Evolutionary conservation across 225 moss, liverwort and hornwort species (phyloP).

Genomic region (Bryoerythrophyllum caledonicum): DNA sequence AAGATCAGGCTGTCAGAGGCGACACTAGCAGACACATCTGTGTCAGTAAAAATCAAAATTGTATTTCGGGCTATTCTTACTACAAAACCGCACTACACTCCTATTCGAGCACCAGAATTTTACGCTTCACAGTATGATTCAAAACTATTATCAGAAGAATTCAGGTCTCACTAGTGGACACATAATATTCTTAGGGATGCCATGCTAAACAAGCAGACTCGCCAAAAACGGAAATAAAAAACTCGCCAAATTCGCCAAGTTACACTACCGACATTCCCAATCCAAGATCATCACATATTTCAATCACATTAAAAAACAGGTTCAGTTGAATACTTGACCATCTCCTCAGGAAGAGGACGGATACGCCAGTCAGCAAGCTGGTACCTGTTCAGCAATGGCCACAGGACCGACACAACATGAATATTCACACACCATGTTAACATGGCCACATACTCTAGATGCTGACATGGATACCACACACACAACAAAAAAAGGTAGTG

Average conservation of each 20-base stretch:
- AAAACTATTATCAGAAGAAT: conserved; percentile 2
- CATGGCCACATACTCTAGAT: conserved; percentile 6
- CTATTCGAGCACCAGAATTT: neutral
- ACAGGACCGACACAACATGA: conserved; percentile 3
- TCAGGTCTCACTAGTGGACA: neutral
- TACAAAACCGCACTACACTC: neutral
- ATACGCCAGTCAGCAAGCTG: conserved; percentile 99
- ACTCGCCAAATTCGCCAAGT: neutral
- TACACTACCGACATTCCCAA: neutral
- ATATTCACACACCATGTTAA: neutral
- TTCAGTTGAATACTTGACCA: conserved; percentile 72
- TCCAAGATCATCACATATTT: conserved; percentile 15
- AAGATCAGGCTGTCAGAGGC: conserved; percentile 26
- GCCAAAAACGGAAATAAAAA: neutral
- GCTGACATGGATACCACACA: neutral
- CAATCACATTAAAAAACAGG: conserved; percentile 15
- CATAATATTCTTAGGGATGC: neutral
- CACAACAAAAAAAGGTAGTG: neutral
- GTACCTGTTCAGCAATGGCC: conserved; percentile 51
- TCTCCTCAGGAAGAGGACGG: conserved; percentile 84
- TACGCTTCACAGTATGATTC: conserved; percentile 2
- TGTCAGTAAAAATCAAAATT: neutral
- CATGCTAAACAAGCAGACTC: neutral
- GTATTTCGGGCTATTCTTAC: neutral
- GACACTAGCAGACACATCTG: conserved; percentile 4